Evolutionary conservation across 1,284 basidiomycete species (phyloP).

Genomic region (Microstroma glucosiphilum): DNA sequence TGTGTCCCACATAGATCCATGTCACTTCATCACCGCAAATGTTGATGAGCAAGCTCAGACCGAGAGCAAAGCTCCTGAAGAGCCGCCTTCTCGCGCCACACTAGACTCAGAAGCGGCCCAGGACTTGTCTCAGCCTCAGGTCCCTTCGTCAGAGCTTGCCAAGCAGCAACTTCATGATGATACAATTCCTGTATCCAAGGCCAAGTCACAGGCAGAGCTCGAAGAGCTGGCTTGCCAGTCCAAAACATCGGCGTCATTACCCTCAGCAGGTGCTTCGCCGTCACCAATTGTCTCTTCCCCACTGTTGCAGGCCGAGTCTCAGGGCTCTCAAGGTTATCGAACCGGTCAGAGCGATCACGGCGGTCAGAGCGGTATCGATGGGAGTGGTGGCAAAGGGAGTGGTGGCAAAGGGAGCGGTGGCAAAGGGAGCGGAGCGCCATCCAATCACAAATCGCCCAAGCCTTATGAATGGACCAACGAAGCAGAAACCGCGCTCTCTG

Average conservation of each 20-base stretch:
- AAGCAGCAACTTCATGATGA: background rate
- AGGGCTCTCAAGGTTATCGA: too few relatives aligned
- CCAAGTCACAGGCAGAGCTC: background rate
- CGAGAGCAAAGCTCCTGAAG: slow-evolving; percentile 24
- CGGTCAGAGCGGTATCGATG: background rate
- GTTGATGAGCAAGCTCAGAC: slow-evolving; percentile 18
- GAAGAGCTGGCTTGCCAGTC: background rate
- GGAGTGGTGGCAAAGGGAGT: background rate
- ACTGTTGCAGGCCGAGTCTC: too few relatives aligned
- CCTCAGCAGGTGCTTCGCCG: background rate
- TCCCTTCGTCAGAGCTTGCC: slow-evolving; percentile 15
- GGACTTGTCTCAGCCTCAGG: slow-evolving; percentile 22
- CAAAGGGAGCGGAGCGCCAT: background rate
- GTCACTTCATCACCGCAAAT: background rate
- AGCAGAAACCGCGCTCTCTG: slow-evolving; percentile 26
- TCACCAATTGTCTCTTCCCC: background rate
- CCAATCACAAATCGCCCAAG: background rate
- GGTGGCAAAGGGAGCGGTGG: background rate
- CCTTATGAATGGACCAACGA: background rate
- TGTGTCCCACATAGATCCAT: too few relatives aligned
- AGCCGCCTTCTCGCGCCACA: slow-evolving; percentile 18
- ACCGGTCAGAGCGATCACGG: slow-evolving; percentile 4
- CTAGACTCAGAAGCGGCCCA: slow-evolving; percentile 4
- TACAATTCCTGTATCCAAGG: background rate
- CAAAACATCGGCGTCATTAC: background rate